Evolutionary conservation across 106 monocot genomes (phyloP).

Genomic region (Ottelia alismoides): DNA sequence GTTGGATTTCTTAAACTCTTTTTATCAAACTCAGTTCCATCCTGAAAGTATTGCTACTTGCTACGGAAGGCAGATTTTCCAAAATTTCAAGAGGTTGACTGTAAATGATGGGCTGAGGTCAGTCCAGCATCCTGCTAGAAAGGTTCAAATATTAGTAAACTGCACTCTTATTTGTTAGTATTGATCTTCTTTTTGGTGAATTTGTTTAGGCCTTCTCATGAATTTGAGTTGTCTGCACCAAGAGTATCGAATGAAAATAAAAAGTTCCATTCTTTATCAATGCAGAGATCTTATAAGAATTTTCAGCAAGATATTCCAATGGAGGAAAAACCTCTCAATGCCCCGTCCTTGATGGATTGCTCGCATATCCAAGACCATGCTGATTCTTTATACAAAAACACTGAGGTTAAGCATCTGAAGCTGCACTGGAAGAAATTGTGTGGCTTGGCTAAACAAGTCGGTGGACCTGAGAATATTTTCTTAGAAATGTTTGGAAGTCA

Average conservation of each 20-base stretch:
- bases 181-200: background rate
- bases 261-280: no score
- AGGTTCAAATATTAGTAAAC: conserved; percentile 94
- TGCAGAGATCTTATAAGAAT: no score
- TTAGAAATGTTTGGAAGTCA: conserved; percentile 53
- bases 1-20: background rate
- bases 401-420: conserved; percentile 36
- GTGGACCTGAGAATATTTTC: conserved; percentile 67
- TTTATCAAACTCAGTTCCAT: conserved; percentile 55
- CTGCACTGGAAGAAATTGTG: conserved; percentile 79
- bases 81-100: conserved; percentile 90
- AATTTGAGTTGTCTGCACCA: no score
- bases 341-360: no score
- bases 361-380: conserved; percentile 9
- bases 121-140: conserved; percentile 37
- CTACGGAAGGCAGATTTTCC: conserved; percentile 73
- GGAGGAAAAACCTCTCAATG: no score
- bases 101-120: conserved; percentile 46
- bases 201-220: no score
- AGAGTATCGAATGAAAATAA: no score
- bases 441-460: conserved; percentile 41
- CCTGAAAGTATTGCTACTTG: conserved; percentile 91
- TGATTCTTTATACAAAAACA: conserved; percentile 1
- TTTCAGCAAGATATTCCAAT: no score
- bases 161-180: conserved; percentile 5